Evolutionary conservation across 106 monocot genomes (phyloP), one percentile per base, ranked within the genome.

Genomic region (Alisma plantagoaquatica): DNA sequence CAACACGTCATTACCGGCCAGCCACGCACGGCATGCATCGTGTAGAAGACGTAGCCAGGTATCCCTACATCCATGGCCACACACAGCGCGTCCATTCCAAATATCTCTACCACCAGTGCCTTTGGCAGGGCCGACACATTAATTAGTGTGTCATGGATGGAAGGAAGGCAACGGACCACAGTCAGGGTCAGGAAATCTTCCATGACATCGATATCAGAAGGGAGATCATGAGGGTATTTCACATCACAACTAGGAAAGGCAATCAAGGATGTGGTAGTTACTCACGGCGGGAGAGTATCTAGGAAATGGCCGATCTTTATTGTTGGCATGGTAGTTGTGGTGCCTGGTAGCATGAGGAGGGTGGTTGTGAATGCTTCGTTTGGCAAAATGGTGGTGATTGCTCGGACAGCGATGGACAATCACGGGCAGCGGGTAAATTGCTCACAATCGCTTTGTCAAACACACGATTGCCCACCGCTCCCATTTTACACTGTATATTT

Each of bases 71-170:
- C n/a, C n/a, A n/a, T n/a, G n/a, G n/a, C n/a, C n/a, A n/a, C n/a
- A n/a, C n/a, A n/a, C n/a, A n/a, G n/a, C n/a, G n/a, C n/a, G n/a
- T 43, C 50, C 23, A 48, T 9, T 21, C 70, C 64, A 51, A 83
- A 83, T n/a, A 89, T 41, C 49, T 89, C 89, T 56, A 16, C 16
- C 50, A 89, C 65, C 46, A 75, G 62, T 53, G 76, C 78, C n/a
- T 66, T 56, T 23, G 68, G 46, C 23, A 15, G 20, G 51, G 57
- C 60, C 28, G 61, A 49, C 41, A 10, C 25, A 10, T 25, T 11
- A 14, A 2, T 16, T 54, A 88, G 68, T 9, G 31, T 27, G 30
- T 29, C 41, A 31, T 60, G 75, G 46, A 88, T 50, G 33, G 30
- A 11, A 10, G 78, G 73, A 23, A 73, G 53, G 31, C 64, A 72